Evolutionary conservation across 2,329 filamentous ascomycete species (phyloP).

Genomic region (Elsinoe necatrix): DNA sequence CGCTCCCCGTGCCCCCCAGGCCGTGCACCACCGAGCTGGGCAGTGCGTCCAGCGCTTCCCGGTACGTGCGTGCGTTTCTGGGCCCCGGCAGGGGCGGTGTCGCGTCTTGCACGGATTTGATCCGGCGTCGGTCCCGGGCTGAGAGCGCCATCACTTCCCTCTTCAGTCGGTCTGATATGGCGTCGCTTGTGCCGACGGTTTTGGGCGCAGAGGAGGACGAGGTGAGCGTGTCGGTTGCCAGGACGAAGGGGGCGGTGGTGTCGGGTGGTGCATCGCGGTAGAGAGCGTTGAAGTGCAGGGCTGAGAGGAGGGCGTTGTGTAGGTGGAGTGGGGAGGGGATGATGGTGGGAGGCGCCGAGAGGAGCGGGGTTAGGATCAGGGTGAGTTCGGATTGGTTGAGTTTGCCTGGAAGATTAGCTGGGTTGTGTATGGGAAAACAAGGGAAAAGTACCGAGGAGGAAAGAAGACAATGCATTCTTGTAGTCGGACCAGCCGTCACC

Average conservation of each 20-base stretch:
- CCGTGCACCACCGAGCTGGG: background rate
- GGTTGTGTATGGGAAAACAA: background rate
- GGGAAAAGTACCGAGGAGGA: slow-evolving; percentile 45
- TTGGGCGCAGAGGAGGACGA: slow-evolving; percentile 48
- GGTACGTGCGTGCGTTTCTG: slow-evolving; percentile 12
- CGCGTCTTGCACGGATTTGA: slow-evolving; percentile 27
- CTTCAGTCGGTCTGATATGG: slow-evolving; percentile 54
- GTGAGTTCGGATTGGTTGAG: slow-evolving; percentile 55
- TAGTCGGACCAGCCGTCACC: slow-evolving; percentile 54
- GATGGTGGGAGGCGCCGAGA: slow-evolving; percentile 41
- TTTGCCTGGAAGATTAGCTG: slow-evolving; percentile 35
- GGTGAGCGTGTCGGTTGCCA: slow-evolving; percentile 63
- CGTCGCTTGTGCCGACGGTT: slow-evolving; percentile 46
- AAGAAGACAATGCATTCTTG: slow-evolving; percentile 49
- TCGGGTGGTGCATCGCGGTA: slow-evolving; percentile 50
- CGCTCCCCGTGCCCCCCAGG: background rate
- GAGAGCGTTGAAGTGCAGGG: slow-evolving; percentile 50
- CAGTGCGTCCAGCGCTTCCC: slow-evolving; percentile 5
- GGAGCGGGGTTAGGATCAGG: slow-evolving; percentile 47
- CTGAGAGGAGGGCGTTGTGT: slow-evolving; percentile 54
- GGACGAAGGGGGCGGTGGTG: slow-evolving; percentile 56
- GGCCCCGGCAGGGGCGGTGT: background rate
- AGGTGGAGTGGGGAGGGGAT: slow-evolving; percentile 36
- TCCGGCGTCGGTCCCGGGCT: slow-evolving; percentile 50
- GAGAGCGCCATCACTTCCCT: slow-evolving; percentile 56